A percentile compares a stretch with the other conserved stretches of the same genome.
phyloP scores from a whole-genome alignment of 345 rosid species.

The Citrus inodora region DNA sequence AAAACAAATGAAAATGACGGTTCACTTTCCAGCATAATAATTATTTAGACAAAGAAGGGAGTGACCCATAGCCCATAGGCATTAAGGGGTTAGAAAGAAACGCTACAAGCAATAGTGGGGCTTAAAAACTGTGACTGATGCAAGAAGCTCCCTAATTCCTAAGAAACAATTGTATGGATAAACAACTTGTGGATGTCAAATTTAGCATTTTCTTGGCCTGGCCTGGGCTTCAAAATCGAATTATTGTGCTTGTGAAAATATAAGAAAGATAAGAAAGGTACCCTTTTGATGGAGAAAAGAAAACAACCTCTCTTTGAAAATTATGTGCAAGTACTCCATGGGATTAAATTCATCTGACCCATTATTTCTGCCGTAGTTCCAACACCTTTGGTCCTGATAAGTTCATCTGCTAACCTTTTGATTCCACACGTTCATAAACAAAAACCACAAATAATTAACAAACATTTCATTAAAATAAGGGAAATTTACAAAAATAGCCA shows the following conservation, averaged over 20 bases:
- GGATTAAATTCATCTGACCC: background rate
- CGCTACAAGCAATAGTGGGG: background rate
- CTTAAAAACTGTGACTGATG: background rate
- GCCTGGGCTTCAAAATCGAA: background rate
- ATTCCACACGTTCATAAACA: too few relatives aligned
- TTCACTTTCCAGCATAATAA: too few relatives aligned
- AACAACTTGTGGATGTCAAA: background rate
- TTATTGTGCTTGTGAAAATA: constrained; percentile 1
- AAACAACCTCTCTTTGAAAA: background rate
- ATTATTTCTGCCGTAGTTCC: background rate
- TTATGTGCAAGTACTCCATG: too few relatives aligned
- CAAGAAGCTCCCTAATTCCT: constrained; percentile 1
- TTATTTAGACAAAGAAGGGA: background rate
- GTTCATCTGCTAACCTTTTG: background rate
- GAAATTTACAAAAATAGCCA: too few relatives aligned
- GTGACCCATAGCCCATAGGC: background rate
- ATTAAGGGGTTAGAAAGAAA: background rate
- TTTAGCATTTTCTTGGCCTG: background rate
- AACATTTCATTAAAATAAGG: too few relatives aligned
- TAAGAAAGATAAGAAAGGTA: background rate
- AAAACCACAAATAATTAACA: too few relatives aligned
- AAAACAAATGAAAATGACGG: too few relatives aligned
- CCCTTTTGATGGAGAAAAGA: background rate
- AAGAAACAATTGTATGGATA: background rate
- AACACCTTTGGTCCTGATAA: background rate